Base-by-base conservation (phyloP, 1,284 basidiomycete genomes). In the Puccinia polysora region DNA sequence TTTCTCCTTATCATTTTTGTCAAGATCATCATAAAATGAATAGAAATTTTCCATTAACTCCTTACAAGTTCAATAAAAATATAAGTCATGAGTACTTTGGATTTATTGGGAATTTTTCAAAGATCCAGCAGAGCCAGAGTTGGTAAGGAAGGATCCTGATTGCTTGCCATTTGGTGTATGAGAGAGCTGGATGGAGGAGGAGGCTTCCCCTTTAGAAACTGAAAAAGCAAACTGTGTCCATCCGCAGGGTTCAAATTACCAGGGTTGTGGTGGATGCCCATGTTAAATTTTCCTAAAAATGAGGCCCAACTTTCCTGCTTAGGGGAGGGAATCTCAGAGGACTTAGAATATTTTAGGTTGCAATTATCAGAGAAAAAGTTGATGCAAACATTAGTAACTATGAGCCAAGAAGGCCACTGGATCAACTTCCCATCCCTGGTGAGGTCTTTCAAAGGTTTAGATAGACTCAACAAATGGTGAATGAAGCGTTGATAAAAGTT, bases 291-390 rank as follows among this genome's bases (percentile, higher is more conserved):
- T 25, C 45, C 58, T n/a, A n/a, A n/a, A n/a, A n/a, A n/a, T n/a
- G n/a, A n/a, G n/a, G n/a, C n/a, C n/a, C n/a, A n/a, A n/a, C 47
- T 1, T 28, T 40, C 56, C 20, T 70, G 68, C 30, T 58, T 49
- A 1, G 58, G 68, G 30, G 68, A 32, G 10, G 58, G 40, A 28
- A 23, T 30, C 25, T 45, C 28, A 25, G 50, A 23, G 4, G 25
- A 47, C 25, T 43, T 62, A 49, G 62, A 62, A 38, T 71, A 63
- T 12, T 20, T 15, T 4, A 71, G 25, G 20, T 71, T 71, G 0
- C 43, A 38, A 45, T 71, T 56, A 45, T 71, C 68, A 10, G 68
- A 71, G 32, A 40, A 71, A 23, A 71, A 56, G 6, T 36, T 12
- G 0, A 63, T 45, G 1, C 49, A 47, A 36, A 49, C 15, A 4